These are phyloP conservation scores for Solanum appendiculatum DNA, from an alignment of 257 asterid species.

Conservation along the genomic window DNA sequence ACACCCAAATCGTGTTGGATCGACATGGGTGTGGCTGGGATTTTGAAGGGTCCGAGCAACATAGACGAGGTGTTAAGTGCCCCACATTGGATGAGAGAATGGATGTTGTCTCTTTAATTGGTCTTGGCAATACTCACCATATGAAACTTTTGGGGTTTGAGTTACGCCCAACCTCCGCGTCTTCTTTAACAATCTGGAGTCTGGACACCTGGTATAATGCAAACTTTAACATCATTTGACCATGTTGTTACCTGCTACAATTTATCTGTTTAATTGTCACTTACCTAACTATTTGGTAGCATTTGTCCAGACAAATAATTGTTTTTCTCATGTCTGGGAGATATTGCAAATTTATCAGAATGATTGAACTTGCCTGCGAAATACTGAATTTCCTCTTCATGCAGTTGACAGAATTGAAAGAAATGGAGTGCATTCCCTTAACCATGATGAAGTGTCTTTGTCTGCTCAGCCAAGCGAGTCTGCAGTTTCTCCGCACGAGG, in stretches of 20 bases:
- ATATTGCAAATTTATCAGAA: background rate
- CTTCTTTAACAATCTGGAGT: background rate
- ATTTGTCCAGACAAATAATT: background rate
- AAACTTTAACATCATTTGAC: background rate
- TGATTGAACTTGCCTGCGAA: conserved; percentile 1
- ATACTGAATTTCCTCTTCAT: conserved; percentile 13
- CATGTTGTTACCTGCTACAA: background rate
- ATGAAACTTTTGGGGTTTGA: background rate
- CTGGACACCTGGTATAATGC: background rate
- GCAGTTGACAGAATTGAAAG: conserved; percentile 16
- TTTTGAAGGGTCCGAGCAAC: background rate
- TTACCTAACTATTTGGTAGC: background rate
- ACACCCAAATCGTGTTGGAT: background rate
- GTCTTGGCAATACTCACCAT: background rate
- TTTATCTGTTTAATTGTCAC: background rate
- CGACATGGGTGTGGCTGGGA: background rate
- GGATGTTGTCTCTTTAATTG: background rate
- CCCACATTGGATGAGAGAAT: background rate
- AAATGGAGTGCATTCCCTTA: conserved; percentile 9
- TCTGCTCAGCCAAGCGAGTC: conserved; percentile 19
- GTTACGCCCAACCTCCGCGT: background rate
- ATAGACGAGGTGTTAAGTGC: background rate
- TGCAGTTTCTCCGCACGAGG: conserved; percentile 5
- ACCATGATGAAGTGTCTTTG: conserved; percentile 11
- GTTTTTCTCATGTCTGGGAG: background rate